Evolutionary conservation across 192 early-diverging fungal genomes (phyloP).

Genomic region (Glomus cerebriforme): DNA sequence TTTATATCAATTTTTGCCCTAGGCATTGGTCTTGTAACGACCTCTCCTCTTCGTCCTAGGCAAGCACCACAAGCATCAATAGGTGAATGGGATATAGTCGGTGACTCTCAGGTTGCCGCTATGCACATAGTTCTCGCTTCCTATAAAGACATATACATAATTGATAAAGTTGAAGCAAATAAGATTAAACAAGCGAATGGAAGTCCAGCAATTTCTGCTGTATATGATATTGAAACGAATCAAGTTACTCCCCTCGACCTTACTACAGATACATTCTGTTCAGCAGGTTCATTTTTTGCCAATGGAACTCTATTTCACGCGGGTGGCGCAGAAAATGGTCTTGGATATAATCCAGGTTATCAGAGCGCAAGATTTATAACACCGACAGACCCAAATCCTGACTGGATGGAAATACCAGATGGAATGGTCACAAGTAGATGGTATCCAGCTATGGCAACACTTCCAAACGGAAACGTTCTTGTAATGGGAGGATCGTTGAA

Average conservation of each 20-base stretch:
- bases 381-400: conserved; percentile 41
- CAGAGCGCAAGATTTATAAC: conserved; percentile 48
- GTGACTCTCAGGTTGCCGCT: conserved; percentile 29
- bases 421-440: conserved; percentile 49
- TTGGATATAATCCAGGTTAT: conserved; percentile 36
- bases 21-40: no score
- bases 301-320: conserved; percentile 55
- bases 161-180: conserved; percentile 54
- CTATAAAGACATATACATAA: conserved; percentile 52
- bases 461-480: conserved; percentile 50
- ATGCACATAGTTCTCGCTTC: conserved; percentile 47
- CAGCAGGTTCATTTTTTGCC: conserved; percentile 49
- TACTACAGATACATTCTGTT: conserved; percentile 56
- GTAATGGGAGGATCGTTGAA: conserved; percentile 58
- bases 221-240: conserved; percentile 52
- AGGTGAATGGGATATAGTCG: not conserved
- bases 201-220: conserved; percentile 41
- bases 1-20: no score
- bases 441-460: conserved; percentile 50
- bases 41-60: no score
- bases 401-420: conserved; percentile 46
- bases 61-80: no score
- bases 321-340: conserved; percentile 45
- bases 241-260: conserved; percentile 38
- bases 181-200: conserved; percentile 44